A percentile compares a stretch with the other conserved stretches of the same genome.
These are phyloP conservation scores for Wakefieldia striispora DNA, from an alignment of 768 basidiomycete species.

Conservation along the genomic window DNA sequence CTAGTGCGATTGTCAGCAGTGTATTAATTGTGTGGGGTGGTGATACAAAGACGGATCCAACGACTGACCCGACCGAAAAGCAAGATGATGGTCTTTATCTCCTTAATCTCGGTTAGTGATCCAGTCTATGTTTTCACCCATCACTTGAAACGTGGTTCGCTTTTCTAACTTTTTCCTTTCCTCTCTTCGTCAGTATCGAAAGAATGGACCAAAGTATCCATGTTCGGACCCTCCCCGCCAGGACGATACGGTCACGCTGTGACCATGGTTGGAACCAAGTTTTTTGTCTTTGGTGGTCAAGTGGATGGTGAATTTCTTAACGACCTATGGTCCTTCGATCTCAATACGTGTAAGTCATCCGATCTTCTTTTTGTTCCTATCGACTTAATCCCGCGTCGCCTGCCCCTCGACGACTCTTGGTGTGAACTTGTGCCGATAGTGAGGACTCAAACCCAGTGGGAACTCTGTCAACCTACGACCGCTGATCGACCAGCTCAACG, in stretches of 20 bases:
- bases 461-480: conserved; percentile 62
- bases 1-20: conserved; percentile 91
- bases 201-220: conserved; percentile 90
- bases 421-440: conserved; percentile 45
- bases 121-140: neutral
- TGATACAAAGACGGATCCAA: conserved; percentile 82
- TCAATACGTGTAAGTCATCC: conserved; percentile 76
- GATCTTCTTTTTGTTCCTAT: neutral
- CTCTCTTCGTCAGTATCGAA: conserved; percentile 61
- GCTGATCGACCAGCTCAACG: conserved; percentile 71
- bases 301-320: conserved; percentile 93
- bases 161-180: conserved; percentile 2
- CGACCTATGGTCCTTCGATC: conserved; percentile 94
- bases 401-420: neutral
- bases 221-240: conserved; percentile 71
- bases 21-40: conserved; percentile 98
- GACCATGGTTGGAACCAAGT: conserved; percentile 86
- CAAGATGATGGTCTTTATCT: conserved; percentile 94
- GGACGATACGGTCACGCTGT: conserved; percentile 97
- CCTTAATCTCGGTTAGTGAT: conserved; percentile 80
- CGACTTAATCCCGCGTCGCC: neutral
- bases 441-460: conserved; percentile 83
- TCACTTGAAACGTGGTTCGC: neutral
- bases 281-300: conserved; percentile 96
- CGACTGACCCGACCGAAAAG: conserved; percentile 59